These are phyloP conservation scores for Xylariaceae sp. DNA, from an alignment of 2,329 filamentous ascomycete genomes.

Conservation along the genomic window DNA sequence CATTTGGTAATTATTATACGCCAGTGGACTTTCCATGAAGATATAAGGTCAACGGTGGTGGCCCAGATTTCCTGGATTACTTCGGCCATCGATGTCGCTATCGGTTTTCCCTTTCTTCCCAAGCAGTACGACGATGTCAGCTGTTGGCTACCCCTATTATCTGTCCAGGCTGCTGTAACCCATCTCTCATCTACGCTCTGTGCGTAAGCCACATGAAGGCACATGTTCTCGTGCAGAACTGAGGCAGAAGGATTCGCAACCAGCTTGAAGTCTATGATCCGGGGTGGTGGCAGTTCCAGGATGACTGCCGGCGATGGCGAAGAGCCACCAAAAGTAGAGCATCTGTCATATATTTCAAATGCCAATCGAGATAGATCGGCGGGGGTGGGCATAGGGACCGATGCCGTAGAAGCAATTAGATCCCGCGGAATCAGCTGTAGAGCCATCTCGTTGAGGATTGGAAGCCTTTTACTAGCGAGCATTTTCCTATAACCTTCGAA, in stretches of 20 bases:
- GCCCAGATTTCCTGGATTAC: slow-evolving; percentile 76
- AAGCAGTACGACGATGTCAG: slow-evolving; percentile 72
- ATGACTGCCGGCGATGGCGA: slow-evolving; percentile 68
- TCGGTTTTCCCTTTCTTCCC: slow-evolving; percentile 52
- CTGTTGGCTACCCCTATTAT: slow-evolving; percentile 72
- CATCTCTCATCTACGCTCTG: slow-evolving; percentile 73
- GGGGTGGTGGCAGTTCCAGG: slow-evolving; percentile 67
- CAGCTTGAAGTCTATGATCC: slow-evolving; percentile 73
- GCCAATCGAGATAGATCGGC: slow-evolving; percentile 61
- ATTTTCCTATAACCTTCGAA: slow-evolving; percentile 61
- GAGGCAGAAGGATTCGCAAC: slow-evolving; percentile 66
- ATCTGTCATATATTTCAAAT: slow-evolving; percentile 76
- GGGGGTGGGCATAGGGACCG: slow-evolving; percentile 61
- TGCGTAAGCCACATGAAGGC: slow-evolving; percentile 77
- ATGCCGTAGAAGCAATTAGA: slow-evolving; percentile 62
- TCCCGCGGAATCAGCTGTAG: slow-evolving; percentile 72
- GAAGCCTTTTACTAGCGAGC: slow-evolving; percentile 47
- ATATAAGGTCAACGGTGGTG: slow-evolving; percentile 71
- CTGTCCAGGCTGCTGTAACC: slow-evolving; percentile 79
- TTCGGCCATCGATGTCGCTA: slow-evolving; percentile 55
- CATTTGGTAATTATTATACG: slow-evolving; percentile 72
- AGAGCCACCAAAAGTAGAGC: slow-evolving; percentile 54
- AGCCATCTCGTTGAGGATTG: slow-evolving; percentile 63
- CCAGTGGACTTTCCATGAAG: slow-evolving; percentile 70
- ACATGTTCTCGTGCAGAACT: slow-evolving; percentile 73